Conservation (phyloP, 768 basidiomycete species). For the Agaricus subrufescens region DNA sequence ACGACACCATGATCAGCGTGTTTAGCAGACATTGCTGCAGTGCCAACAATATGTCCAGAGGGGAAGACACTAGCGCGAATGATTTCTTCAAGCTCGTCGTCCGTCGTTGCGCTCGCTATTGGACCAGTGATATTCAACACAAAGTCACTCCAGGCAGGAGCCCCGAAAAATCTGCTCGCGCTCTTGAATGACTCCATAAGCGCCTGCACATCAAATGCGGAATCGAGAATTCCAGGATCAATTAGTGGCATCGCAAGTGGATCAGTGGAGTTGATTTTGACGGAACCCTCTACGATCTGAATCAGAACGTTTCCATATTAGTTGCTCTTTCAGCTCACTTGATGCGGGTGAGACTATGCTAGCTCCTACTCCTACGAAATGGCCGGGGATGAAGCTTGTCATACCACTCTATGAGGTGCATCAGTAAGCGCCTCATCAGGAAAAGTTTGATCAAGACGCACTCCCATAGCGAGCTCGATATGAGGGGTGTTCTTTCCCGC, state of each 20-base stretch:
- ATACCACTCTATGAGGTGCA: slow-evolving; percentile 14
- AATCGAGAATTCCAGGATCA: slow-evolving; percentile 17
- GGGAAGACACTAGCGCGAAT: slow-evolving; percentile 11
- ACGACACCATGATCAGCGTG: slow-evolving; percentile 28
- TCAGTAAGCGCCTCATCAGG: background rate
- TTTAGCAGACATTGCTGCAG: slow-evolving; percentile 26
- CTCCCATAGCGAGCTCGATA: slow-evolving; percentile 15
- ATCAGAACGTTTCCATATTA: background rate
- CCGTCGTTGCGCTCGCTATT: slow-evolving; percentile 19
- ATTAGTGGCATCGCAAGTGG: slow-evolving; percentile 21
- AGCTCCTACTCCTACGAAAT: slow-evolving; percentile 10
- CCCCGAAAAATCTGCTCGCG: slow-evolving; percentile 16
- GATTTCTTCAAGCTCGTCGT: slow-evolving; percentile 17
- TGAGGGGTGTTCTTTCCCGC: slow-evolving; percentile 21
- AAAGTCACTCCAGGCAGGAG: slow-evolving; percentile 18
- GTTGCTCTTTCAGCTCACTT: background rate
- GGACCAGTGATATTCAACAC: slow-evolving; percentile 15
- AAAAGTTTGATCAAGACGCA: background rate
- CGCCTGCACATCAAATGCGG: slow-evolving; percentile 18
- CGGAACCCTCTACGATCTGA: slow-evolving; percentile 4
- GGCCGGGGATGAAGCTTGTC: slow-evolving; percentile 20
- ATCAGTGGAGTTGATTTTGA: slow-evolving; percentile 5
- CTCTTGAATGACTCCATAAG: slow-evolving; percentile 16
- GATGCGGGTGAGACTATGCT: slow-evolving; percentile 8
- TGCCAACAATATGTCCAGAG: slow-evolving; percentile 26